Evolutionary conservation across 768 basidiomycete species (phyloP).

Genomic region (Austroboletus eburneus): DNA sequence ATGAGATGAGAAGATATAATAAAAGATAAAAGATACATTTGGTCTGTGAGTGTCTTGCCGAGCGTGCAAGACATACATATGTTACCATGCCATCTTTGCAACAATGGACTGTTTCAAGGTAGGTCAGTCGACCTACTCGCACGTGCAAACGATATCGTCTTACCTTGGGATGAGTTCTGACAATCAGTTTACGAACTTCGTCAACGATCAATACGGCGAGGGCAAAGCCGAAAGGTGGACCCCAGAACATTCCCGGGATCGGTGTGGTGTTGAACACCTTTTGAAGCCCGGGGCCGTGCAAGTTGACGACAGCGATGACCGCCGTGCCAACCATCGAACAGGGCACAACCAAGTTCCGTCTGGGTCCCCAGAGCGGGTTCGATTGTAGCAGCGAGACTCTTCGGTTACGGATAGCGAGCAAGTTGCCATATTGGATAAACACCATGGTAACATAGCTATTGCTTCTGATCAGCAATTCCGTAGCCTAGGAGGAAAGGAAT

Average conservation of each 20-base stretch:
- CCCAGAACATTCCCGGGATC: conserved; percentile 47
- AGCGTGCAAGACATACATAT: not conserved
- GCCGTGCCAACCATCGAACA: conserved; percentile 38
- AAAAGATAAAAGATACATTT: not conserved
- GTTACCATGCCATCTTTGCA: conserved; percentile 38
- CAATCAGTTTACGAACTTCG: conserved; percentile 43
- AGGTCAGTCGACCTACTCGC: conserved; percentile 8
- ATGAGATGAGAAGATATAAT: not conserved
- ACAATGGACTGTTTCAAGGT: conserved; percentile 28
- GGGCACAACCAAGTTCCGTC: conserved; percentile 38
- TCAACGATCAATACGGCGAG: conserved; percentile 39
- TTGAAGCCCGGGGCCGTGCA: conserved; percentile 44
- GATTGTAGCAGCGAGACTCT: conserved; percentile 41
- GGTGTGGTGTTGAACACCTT: conserved; percentile 39
- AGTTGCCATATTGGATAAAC: conserved; percentile 40
- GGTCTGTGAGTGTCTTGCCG: not conserved
- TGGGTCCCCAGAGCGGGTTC: conserved; percentile 45
- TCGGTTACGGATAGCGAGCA: conserved; percentile 43
- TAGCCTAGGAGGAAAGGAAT: not conserved
- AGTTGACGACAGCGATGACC: conserved; percentile 40
- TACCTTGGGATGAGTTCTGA: conserved; percentile 41
- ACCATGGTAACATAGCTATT: conserved; percentile 46
- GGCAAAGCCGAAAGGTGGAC: conserved; percentile 43
- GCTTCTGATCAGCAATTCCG: not conserved
- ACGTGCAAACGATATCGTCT: not conserved